Evolutionary conservation across 257 asterid species (phyloP), one percentile per base, ranked within the genome.

Genomic region (Apocynum venetum): DNA sequence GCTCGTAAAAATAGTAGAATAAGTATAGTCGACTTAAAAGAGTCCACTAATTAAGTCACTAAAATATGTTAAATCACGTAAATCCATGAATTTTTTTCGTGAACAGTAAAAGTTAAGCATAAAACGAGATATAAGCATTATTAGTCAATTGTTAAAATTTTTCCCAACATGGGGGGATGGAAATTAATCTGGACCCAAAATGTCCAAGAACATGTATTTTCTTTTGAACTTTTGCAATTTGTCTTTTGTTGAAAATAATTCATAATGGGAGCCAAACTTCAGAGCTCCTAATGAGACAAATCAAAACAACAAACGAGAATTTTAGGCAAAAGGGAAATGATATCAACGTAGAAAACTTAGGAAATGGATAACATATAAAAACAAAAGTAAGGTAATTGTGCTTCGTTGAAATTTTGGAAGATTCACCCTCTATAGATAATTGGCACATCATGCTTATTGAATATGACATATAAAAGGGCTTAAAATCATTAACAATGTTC

Each of bases 261-360:
- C 67, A 38, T 25, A 25, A 25, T 25, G 31, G 31, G 31, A 25
- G 31, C 31, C 31, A 25, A 25, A 25, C 31, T 25, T 25, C 31
- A 25, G 31, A 25, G 31, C 76, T 73, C 25, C 53, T 40, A 78
- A 71, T 55, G 83, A 81, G 88, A 84, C 85, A 86, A 75, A 78
- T 69, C 74, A 20, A 75, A 73, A 75, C 78, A 79, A 77, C 82
- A 56, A 12, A 80, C 59, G 64, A 72, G 13, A 60, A 40, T 75
- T 70, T 79, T 67, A 78, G 86, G 83, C 88, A 83, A 86, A 79
- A 60, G 76, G 19, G 83, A 84, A 88, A 88, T 88, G 89, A 88
- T 88, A 81, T 68, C 17, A 75, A 48, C 4, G 65, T 75, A 71
- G 89, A 86, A 81, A 79, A 84, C 74, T 75, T 83, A 13, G 75